Evolutionary conservation across 441 rosid species (phyloP), one percentile per base, ranked within the genome.

Genomic region (Erodium texanum): DNA sequence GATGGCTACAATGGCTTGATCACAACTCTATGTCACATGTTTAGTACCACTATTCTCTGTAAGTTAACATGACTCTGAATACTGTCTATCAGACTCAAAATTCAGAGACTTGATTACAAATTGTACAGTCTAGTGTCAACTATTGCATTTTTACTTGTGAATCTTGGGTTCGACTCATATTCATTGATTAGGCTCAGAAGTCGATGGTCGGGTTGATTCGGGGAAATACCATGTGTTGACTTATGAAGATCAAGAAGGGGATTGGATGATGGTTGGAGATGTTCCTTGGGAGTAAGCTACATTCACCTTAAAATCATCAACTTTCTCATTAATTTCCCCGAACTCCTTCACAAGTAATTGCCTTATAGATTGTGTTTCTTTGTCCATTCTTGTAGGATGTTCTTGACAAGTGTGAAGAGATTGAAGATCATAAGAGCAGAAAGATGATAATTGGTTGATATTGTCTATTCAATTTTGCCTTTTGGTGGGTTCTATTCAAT

Each of bases 211-310:
- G 6, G 64, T 62, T 61, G 64, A 74, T 64, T 74, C 71, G 56
- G 34, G 56, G 9, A 75, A 73, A 64, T 54, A 68, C 15, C 74
- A 82, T 76, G 82, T 85, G 32, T 71, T 85, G 61, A 83, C 86
- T 15, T 85, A 85, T 65, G 76, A 85, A 77, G 89, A 85, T 75
- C 77, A 68, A 50, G 89, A 85, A 67, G 86, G 89, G 65, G 87
- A 85, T 38, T 83, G 83, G 89, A 85, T 85, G 89, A 82, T 85
- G 86, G 89, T 82, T 54, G 87, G 89, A 27, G 29, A 27, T 27
- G 29, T 27, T 27, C 29, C 29, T 27, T 27, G 29, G 29, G 29
- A 27, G 29, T 27, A 27, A 27, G 29, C 29, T 27, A 4, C 29
- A 27, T 27, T 27, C 29, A 27, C 29, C 29, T 27, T 27, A 27